Evolutionary conservation across 192 early-diverging fungal genomes (phyloP), one percentile per base, ranked within the genome.

Genomic region (Backusella liffmaniae): DNA sequence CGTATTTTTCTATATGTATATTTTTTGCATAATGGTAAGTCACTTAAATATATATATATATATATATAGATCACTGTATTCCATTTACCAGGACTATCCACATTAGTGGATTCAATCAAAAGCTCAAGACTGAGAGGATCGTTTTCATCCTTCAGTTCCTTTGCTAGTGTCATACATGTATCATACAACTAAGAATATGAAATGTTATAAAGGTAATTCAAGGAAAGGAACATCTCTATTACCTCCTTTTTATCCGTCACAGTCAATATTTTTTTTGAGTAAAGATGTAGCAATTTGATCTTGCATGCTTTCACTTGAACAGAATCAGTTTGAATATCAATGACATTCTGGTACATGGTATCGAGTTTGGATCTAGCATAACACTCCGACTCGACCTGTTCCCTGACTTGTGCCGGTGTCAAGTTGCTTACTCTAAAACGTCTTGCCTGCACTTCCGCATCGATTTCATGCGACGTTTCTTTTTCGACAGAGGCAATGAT

Each of bases 401-500:
- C 74, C 23, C 86, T 82, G 29, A 96, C 84, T 26, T 84, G 84
- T 15, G 81, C 78, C 1, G 88, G 76, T 1, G 94, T 86, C 6
- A 90, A 92, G 0, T 94, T 91, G 18, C 88, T 88, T 16, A 96
- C 78, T 39, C 95, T 77, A 12, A 88, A 87, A 7, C 90, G 88
- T 30, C 95, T 88, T 34, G 88, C 78, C 46, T 85, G 86, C 15
- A 95, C 79, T 66, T 94, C 91, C 6, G 78, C 81, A 16, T 88
- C 87, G 10, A 92, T 82, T 3, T 83, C 86, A n/a, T 83, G 76
- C 2, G 15, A 21, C 35, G 87, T 80, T 9, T 84, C 75, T 35
- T 49, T 72, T 32, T 87, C 85, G 1, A 80, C 67, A 9, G 84
- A 46, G 1, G 70, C 67, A 5, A 79, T 77, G 12, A 89, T 46